These are phyloP conservation scores for Naematelia encephala DNA, from an alignment of 768 basidiomycete species.

Conservation along the genomic window DNA sequence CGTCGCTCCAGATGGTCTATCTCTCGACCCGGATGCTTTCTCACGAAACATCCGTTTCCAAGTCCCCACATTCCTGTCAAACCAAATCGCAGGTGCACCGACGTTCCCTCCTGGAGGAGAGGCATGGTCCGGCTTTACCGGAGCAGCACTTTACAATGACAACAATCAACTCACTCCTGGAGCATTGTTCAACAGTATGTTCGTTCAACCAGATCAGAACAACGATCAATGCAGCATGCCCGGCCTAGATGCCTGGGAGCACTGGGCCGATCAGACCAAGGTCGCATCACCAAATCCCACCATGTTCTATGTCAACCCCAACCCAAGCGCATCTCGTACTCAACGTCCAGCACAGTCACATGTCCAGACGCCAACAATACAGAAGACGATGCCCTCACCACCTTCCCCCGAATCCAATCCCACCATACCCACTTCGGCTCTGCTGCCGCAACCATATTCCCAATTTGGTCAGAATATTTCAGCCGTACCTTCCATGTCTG, in stretches of 20 bases:
- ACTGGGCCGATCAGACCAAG: not conserved
- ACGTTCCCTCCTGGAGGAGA: constrained; percentile 49
- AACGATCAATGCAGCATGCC: not conserved
- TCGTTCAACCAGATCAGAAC: constrained; percentile 11
- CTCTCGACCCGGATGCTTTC: constrained; percentile 48
- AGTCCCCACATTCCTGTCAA: constrained; percentile 37
- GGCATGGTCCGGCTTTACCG: constrained; percentile 46
- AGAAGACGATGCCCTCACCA: not conserved
- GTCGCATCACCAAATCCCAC: not conserved
- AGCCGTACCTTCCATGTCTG: constrained; percentile 6
- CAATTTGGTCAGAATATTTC: not conserved
- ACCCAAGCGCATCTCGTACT: not conserved
- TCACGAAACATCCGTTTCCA: constrained; percentile 45
- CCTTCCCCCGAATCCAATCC: not conserved
- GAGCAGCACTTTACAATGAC: constrained; percentile 23
- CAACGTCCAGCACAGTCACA: not conserved
- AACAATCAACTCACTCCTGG: constrained; percentile 28
- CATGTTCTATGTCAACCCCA: constrained; percentile 17
- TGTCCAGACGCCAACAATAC: not conserved
- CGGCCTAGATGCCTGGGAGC: not conserved
- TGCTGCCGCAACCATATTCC: constrained; percentile 1
- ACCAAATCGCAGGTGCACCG: constrained; percentile 32
- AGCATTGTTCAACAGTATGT: constrained; percentile 28
- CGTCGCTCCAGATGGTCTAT: constrained; percentile 23
- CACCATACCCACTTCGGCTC: constrained; percentile 15